phyloP scores from a whole-genome alignment of 2,329 filamentous ascomycete species.

The Ambrosiella beaveri region DNA sequence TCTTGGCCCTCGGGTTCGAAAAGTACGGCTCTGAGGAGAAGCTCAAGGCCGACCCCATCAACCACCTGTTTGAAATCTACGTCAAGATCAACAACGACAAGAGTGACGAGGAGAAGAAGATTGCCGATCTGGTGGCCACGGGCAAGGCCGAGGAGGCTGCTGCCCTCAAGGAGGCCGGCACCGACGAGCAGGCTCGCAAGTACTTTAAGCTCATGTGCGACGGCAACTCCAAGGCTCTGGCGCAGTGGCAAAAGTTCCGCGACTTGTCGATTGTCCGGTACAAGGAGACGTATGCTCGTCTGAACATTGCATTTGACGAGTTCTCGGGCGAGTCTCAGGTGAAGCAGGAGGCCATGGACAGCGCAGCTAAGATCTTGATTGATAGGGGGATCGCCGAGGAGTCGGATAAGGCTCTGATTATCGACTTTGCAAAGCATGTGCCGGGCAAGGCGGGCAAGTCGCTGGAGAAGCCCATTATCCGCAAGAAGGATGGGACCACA shows the following conservation, averaged over 20 bases:
- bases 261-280: conserved; percentile 51
- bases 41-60: conserved; percentile 56
- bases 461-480: conserved; percentile 52
- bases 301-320: conserved; percentile 56
- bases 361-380: conserved; percentile 42
- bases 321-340: conserved; percentile 65
- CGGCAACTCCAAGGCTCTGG: conserved; percentile 41
- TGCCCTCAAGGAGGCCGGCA: conserved; percentile 33
- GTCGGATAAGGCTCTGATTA: conserved; percentile 53
- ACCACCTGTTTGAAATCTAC: conserved; percentile 69
- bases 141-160: conserved; percentile 19
- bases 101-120: conserved; percentile 46
- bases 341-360: conserved; percentile 46
- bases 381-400: conserved; percentile 50
- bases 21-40: conserved; percentile 59
- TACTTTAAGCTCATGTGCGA: conserved; percentile 60
- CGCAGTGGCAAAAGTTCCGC: conserved; percentile 48
- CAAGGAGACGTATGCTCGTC: conserved; percentile 47
- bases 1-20: conserved; percentile 58
- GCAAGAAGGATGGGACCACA: conserved; percentile 58
- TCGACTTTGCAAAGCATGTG: conserved; percentile 54
- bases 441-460: conserved; percentile 50
- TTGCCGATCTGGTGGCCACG: conserved; percentile 37
- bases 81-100: conserved; percentile 58
- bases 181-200: conserved; percentile 58